These are phyloP conservation scores for Mesotaenium endlicherianum DNA, from an alignment of 139 green algal genomes.

Conservation along the genomic window DNA sequence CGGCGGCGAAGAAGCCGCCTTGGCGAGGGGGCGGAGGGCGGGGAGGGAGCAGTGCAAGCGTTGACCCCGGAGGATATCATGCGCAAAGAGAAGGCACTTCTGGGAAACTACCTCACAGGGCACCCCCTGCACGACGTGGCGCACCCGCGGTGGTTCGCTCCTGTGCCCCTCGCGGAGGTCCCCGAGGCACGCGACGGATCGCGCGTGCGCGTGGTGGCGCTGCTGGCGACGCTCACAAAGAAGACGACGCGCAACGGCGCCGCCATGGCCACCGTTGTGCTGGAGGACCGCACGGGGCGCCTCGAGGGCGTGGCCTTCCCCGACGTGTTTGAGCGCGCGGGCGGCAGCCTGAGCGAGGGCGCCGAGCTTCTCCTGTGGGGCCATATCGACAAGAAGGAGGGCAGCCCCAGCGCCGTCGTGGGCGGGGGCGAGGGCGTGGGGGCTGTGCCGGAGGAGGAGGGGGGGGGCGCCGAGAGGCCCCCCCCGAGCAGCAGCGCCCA, in stretches of 20 bases:
- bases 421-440: too few species aligned
- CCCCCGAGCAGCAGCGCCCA: too few species aligned
- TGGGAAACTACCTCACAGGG: conserved; percentile 33
- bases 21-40: conserved; percentile 4
- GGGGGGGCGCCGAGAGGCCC: too few species aligned
- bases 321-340: conserved; percentile 8
- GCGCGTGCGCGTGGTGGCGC: background rate
- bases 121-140: background rate
- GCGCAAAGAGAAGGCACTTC: conserved; percentile 5
- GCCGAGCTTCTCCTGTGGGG: conserved; percentile 15
- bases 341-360: conserved; percentile 8
- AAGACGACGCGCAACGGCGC: conserved; percentile 30
- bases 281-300: conserved; percentile 11
- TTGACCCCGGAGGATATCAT: background rate
- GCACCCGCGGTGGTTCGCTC: conserved; percentile 1
- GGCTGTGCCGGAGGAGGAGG: too few species aligned
- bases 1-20: background rate
- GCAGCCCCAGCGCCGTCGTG: too few species aligned
- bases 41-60: conserved; percentile 14
- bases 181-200: background rate
- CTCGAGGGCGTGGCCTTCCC: conserved; percentile 11
- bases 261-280: conserved; percentile 8
- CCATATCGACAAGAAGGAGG: conserved; percentile 1
- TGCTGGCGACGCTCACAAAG: background rate
- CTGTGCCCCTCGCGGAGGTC: background rate